Evolutionary conservation across 2,329 filamentous ascomycete species (phyloP), one percentile per base, ranked within the genome.

Genomic region (Cryphonectria nitschkei): DNA sequence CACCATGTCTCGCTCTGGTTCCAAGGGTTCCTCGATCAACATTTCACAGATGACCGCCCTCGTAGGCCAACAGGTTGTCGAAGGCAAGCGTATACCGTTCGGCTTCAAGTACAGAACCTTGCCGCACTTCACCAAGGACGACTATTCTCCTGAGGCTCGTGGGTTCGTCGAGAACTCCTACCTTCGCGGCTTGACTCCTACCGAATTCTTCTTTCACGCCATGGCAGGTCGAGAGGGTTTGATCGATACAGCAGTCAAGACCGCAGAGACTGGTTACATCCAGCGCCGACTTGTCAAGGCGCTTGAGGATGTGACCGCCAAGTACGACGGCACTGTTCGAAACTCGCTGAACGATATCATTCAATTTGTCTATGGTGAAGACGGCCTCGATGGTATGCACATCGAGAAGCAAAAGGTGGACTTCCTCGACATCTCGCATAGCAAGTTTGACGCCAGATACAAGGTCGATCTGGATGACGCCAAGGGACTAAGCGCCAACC

Each of bases 201-300:
- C 93, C 0, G 96, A 99, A 76, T 99, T 99, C 84, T 99, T 98
- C 85, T 99, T 99, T 88, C 96, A 99, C 88, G 96, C 96, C 79
- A 99, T 99, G 96, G 96, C 96, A 86, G 96, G 96, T 94, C 91
- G 96, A 85, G 96, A 99, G 84, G 96, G 96, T 97, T 87, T 99
- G 69, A 99, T 99, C 77, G 96, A 99, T 87, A 99, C 96, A 67
- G 96, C 96, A 75, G 97, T 99, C 83, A 99, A 99, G 88, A 99
- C 96, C 75, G 96, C 96, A 29, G 97, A 99, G 82, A 99, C 97
- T 70, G 96, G 96, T 83, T 99, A 99, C 81, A 99, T 99, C 75
- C 97, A 99, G 82, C 93, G 96, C 83, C 94, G 97, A 86, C 88
- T 99, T 62, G 96, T 99, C 78, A 99, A 99, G 83, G 97, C 97